Evolutionary conservation across 768 basidiomycete species (phyloP).

Genomic region (Lentinula aciculospora): DNA sequence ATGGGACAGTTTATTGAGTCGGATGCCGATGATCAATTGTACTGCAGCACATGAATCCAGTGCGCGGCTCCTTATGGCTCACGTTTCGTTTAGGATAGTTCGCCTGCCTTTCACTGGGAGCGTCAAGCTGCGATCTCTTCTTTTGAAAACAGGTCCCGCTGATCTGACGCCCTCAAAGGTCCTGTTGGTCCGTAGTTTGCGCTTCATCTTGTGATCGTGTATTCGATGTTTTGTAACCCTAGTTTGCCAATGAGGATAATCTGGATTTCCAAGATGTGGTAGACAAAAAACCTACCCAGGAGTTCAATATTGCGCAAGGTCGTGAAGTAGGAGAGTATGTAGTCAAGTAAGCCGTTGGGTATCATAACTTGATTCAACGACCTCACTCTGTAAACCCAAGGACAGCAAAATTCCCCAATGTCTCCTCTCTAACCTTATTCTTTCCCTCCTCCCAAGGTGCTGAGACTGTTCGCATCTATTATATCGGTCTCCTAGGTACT

Average conservation of each 20-base stretch:
- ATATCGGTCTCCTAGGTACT: constrained; percentile 78
- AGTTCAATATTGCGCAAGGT: constrained; percentile 62
- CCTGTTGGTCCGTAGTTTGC: constrained; percentile 44
- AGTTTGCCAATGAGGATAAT: constrained; percentile 77
- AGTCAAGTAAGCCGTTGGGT: constrained; percentile 52
- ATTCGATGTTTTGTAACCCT: neutral
- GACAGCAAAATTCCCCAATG: constrained; percentile 79
- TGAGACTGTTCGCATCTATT: constrained; percentile 72
- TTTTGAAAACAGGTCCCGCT: constrained; percentile 79
- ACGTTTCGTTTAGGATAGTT: constrained; percentile 51
- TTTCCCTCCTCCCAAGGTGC: constrained; percentile 79
- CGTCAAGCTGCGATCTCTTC: constrained; percentile 76
- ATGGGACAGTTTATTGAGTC: constrained; percentile 69
- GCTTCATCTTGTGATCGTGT: neutral
- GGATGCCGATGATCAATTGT: constrained; percentile 91
- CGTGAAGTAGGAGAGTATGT: constrained; percentile 82
- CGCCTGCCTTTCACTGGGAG: constrained; percentile 85
- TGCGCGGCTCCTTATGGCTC: neutral
- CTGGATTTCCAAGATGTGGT: constrained; percentile 77
- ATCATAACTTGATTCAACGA: neutral
- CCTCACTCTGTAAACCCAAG: constrained; percentile 29
- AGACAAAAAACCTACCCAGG: constrained; percentile 61
- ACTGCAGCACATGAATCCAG: constrained; percentile 9
- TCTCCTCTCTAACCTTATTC: constrained; percentile 78
- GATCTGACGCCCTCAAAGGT: constrained; percentile 75